phyloP scores from a whole-genome alignment of 805 yeast genomes.

The Suhomyces xylopsoci region DNA sequence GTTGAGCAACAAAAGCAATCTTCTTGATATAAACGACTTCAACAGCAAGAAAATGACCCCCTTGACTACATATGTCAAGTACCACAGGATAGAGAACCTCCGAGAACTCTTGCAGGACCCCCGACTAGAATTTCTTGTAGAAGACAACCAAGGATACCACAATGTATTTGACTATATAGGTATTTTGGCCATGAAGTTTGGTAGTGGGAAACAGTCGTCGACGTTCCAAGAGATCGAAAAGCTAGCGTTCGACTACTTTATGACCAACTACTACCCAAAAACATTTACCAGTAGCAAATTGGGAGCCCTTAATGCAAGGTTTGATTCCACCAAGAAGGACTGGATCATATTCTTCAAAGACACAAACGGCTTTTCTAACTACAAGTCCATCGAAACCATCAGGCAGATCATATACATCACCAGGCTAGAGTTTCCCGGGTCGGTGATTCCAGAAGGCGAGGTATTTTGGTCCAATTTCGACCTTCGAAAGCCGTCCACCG shows the following conservation, averaged over 20 bases:
- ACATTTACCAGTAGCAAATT: conserved; percentile 5
- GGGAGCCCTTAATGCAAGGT: conserved; percentile 34
- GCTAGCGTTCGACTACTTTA: conserved; percentile 17
- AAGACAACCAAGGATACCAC: conserved; percentile 32
- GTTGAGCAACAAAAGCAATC: conserved; percentile 22
- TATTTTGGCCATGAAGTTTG: conserved; percentile 28
- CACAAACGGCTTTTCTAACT: conserved; percentile 10
- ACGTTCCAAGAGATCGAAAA: conserved; percentile 23
- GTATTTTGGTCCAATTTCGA: conserved; percentile 23
- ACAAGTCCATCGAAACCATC: conserved; percentile 17
- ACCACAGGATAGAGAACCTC: conserved; percentile 62
- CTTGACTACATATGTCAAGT: conserved; percentile 65
- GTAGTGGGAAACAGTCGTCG: conserved; percentile 11
- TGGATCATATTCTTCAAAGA: conserved; percentile 30
- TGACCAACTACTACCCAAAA: conserved; percentile 20
- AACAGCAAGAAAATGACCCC: conserved; percentile 66
- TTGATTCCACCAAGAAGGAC: conserved; percentile 26
- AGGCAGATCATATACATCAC: conserved; percentile 22
- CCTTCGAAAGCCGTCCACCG: conserved; percentile 17
- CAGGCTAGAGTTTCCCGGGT: conserved; percentile 33
- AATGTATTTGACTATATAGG: conserved; percentile 39
- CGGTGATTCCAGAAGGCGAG: conserved; percentile 21
- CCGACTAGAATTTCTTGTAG: conserved; percentile 38
- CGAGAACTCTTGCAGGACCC: conserved; percentile 46
- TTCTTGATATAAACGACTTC: conserved; percentile 51